Evolutionary conservation across 108 stramenopile species (phyloP).

Genomic region (Pseudonitzschia pungens): DNA sequence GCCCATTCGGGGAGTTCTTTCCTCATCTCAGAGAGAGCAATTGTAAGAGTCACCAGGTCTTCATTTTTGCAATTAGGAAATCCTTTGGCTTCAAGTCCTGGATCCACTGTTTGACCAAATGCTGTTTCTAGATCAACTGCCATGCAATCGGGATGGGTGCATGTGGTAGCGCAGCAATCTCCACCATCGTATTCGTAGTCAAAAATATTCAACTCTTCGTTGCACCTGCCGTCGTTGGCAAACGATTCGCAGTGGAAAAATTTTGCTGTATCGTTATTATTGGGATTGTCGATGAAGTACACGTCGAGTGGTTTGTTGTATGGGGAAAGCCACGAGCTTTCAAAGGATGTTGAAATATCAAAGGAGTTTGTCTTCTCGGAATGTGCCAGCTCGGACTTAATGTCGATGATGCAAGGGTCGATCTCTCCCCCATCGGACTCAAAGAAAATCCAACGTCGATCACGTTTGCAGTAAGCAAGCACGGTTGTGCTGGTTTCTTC

Average conservation of each 20-base stretch:
- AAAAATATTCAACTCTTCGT: background rate
- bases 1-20: background rate
- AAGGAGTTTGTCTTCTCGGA: background rate
- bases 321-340: background rate
- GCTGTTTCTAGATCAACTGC: background rate
- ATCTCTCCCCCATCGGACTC: background rate
- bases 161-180: slow-evolving; percentile 1
- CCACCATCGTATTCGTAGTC: slow-evolving; percentile 5
- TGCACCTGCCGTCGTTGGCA: background rate
- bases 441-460: background rate
- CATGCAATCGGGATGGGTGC: background rate
- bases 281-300: background rate
- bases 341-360: slow-evolving; percentile 1
- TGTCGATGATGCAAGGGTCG: background rate
- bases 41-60: background rate
- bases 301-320: background rate
- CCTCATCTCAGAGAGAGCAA: background rate
- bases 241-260: background rate
- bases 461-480: background rate
- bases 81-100: background rate
- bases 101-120: background rate
- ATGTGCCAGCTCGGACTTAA: background rate
- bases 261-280: background rate
- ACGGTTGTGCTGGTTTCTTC: background rate
- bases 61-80: background rate